A percentile compares a stretch with the other conserved stretches of the same genome.
These are phyloP conservation scores for Arabidopsis hybrid DNA, from an alignment of 441 rosid species.

Conservation along the genomic window DNA sequence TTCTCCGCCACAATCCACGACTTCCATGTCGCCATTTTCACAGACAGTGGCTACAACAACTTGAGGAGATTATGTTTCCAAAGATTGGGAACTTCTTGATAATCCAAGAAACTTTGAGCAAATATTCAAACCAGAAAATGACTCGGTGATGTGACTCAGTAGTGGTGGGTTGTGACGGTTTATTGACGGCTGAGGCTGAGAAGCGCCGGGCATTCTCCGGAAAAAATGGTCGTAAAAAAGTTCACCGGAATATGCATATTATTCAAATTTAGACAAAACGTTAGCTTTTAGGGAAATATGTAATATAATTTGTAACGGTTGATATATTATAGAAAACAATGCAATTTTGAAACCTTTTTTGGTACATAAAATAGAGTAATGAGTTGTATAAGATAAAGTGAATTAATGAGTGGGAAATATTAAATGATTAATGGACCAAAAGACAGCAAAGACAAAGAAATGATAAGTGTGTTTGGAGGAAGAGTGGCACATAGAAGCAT, in stretches of 20 bases:
- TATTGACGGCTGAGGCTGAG: neutral
- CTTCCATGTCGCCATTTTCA: conserved; percentile 54
- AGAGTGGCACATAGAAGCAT: conserved; percentile 33
- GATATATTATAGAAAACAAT: neutral
- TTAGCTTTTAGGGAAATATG: neutral
- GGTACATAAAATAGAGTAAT: conserved; percentile 7
- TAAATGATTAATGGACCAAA: conserved; percentile 43
- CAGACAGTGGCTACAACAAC: conserved; percentile 20
- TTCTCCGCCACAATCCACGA: conserved; percentile 70
- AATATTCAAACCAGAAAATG: too few species aligned
- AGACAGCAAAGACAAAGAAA: conserved; percentile 39
- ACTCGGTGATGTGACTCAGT: too few species aligned
- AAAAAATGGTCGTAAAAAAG: neutral
- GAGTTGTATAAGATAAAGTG: conserved; percentile 42
- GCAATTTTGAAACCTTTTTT: neutral
- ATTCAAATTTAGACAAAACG: conserved; percentile 26
- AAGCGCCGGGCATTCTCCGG: conserved; percentile 34
- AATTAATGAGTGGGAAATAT: conserved; percentile 27
- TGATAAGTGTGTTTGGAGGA: conserved; percentile 38
- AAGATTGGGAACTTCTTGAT: too few species aligned
- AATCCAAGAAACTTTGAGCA: too few species aligned
- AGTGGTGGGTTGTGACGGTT: too few species aligned
- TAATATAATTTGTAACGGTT: conserved; percentile 17
- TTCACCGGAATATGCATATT: too few species aligned
- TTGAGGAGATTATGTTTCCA: too few species aligned